phyloP scores from a whole-genome alignment of 192 early-diverging fungal species.

The Coemansia sp. region DNA sequence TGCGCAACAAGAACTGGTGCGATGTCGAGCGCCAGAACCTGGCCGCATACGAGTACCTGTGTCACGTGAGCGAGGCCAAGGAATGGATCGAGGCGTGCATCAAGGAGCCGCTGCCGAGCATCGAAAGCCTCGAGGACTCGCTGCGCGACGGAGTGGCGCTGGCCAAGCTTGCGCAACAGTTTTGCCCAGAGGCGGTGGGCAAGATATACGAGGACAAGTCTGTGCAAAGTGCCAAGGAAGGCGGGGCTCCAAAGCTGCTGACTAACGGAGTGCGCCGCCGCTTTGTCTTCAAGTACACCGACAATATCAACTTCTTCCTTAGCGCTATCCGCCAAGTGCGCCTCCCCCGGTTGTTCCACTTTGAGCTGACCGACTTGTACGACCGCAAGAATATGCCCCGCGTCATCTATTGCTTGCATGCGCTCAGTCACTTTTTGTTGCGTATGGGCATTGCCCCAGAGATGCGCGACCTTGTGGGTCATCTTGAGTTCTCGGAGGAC shows the following conservation, averaged over 20 bases:
- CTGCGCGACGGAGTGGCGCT: constrained; percentile 90
- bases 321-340: constrained; percentile 72
- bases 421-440: constrained; percentile 90
- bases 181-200: constrained; percentile 79
- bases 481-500: constrained; percentile 83
- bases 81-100: constrained; percentile 99
- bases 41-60: constrained; percentile 98
- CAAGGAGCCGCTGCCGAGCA: constrained; percentile 73
- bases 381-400: constrained; percentile 99
- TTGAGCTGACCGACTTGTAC: constrained; percentile 96
- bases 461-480: constrained; percentile 91
- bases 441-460: constrained; percentile 78
- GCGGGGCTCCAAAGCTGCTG: not conserved
- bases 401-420: constrained; percentile 98
- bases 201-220: constrained; percentile 71
- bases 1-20: constrained; percentile 70
- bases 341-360: constrained; percentile 92
- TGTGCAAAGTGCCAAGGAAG: constrained; percentile 8
- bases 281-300: constrained; percentile 91
- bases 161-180: constrained; percentile 83
- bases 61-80: constrained; percentile 98
- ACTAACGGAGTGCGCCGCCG: constrained; percentile 53
- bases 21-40: constrained; percentile 84
- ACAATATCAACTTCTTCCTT: constrained; percentile 97
- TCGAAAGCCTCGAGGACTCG: constrained; percentile 81